phyloP scores from a whole-genome alignment of 176 grass and related monocot species.

The Carex myosuroides region DNA sequence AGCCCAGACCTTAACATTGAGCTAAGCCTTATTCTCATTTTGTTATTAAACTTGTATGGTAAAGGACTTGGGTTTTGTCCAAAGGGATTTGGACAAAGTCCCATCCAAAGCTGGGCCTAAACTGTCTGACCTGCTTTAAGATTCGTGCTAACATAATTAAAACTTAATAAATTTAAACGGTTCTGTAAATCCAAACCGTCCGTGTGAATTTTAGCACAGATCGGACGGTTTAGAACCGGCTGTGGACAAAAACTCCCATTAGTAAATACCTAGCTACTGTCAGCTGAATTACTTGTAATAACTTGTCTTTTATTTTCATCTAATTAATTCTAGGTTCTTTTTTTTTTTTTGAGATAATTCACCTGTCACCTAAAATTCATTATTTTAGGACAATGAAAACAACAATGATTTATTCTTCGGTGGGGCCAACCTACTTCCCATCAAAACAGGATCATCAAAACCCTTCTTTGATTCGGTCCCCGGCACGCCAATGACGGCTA shows the following conservation, averaged over 20 bases:
- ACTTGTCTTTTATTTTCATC: background rate
- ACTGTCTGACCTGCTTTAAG: no score
- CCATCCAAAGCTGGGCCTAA: no score
- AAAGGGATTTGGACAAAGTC: no score
- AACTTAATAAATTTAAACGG: no score
- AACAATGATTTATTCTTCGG: constrained; percentile 86
- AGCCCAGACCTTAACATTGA: constrained; percentile 7
- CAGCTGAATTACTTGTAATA: background rate
- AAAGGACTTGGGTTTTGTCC: background rate
- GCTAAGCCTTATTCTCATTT: background rate
- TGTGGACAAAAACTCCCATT: no score
- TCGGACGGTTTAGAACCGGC: no score
- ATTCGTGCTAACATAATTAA: no score
- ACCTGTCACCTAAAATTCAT: constrained; percentile 4
- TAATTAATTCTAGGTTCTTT: background rate
- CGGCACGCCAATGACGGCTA: constrained; percentile 36
- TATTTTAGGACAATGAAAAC: constrained; percentile 63
- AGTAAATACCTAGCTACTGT: background rate
- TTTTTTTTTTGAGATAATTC: background rate
- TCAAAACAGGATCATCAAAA: constrained; percentile 64
- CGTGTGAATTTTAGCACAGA: no score
- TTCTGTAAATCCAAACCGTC: no score
- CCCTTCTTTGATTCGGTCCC: constrained; percentile 80
- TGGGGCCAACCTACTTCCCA: constrained; percentile 61
- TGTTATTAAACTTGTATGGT: background rate